Base-by-base conservation (phyloP, 306 rosid genomes). In the Acacia melanoxylon region DNA sequence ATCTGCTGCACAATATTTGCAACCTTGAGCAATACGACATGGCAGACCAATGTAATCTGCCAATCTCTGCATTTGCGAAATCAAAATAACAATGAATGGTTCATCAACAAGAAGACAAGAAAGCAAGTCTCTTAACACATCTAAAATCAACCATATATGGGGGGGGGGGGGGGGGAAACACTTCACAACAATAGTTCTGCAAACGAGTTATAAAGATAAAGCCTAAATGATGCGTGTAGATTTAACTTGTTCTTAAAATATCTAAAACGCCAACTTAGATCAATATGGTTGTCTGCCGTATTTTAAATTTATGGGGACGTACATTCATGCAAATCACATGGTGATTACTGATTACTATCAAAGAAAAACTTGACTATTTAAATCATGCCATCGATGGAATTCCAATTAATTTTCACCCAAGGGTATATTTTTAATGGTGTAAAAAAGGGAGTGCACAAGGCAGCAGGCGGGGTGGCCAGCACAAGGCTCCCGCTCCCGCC, bases 1-100 rank as follows among this genome's bases (percentile, higher is more conserved):
- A 90, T 95, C 97, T 41, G 98, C 92, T 61, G 56, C 97, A 87
- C 99, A 95, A 79, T 95, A 95, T 85, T 85, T 95, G 87, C 99
- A 95, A 78, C 98, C 99, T 46, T 87, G 95, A 72, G 99, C 99
- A 70, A 95, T 95, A 79, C 99, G 97, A 82, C 99, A 95, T 24
- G 99, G 99, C 90, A 95, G 88, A 56, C 99, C 99, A 70, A 95
- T 91, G 82, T 91, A 85, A 83, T 95, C 99, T 63, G 99, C 99
- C 89, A 95, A 83, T 86, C 92, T 93, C 99, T 95, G 93, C 91
- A 85, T 68, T 74, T 58, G 61, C 37, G 77, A 72, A 84, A 78
- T 59, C 58, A 72, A 74, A 67, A 17, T 29, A 74, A 46, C 44
- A 25, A 29, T 54, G 41, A 71, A 65, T 22, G 70, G 54, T 25